Evolutionary conservation across 2,329 filamentous ascomycete species (phyloP).

Genomic region (Pyrenophora teres): DNA sequence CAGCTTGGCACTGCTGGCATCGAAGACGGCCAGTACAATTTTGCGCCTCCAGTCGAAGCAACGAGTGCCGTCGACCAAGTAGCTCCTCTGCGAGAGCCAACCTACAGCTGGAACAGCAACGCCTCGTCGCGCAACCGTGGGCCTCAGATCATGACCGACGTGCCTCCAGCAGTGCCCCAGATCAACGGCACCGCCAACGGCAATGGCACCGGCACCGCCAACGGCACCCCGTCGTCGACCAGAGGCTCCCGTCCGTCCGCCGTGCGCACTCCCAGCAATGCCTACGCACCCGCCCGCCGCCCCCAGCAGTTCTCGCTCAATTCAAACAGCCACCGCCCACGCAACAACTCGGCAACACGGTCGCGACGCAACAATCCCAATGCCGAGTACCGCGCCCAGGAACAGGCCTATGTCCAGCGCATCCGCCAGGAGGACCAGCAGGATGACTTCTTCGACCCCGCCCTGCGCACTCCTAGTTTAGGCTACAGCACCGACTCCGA

Average conservation of each 20-base stretch:
- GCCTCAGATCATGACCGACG: conserved; percentile 33
- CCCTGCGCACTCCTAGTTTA: conserved; percentile 70
- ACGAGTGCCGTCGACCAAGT: conserved; percentile 41
- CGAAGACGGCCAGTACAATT: conserved; percentile 45
- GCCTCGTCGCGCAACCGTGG: conserved; percentile 32
- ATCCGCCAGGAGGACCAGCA: conserved; percentile 75
- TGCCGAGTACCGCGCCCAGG: conserved; percentile 79
- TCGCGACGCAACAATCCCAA: conserved; percentile 69
- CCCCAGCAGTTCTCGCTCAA: conserved; percentile 55
- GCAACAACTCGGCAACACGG: conserved; percentile 62
- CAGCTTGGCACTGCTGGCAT: conserved; percentile 52
- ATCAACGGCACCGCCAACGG: conserved; percentile 32
- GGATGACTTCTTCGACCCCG: conserved; percentile 71
- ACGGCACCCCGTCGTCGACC: conserved; percentile 19
- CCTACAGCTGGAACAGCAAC: conserved; percentile 32
- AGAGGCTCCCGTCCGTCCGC: conserved; percentile 46
- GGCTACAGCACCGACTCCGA: conserved; percentile 76
- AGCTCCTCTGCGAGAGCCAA: conserved; percentile 33
- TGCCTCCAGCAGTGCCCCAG: conserved; percentile 30
- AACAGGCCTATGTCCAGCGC: conserved; percentile 92
- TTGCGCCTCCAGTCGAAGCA: conserved; percentile 45
- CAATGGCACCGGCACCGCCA: conserved; percentile 14
- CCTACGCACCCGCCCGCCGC: conserved; percentile 55
- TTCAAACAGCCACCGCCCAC: conserved; percentile 53
- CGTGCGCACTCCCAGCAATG: conserved; percentile 55